Percentiles rank a stretch among this genome's conserved stretches.
These are phyloP conservation scores for Tritrichomonas foetus DNA, from an alignment of 208 protist genomes.

Conservation along the genomic window DNA sequence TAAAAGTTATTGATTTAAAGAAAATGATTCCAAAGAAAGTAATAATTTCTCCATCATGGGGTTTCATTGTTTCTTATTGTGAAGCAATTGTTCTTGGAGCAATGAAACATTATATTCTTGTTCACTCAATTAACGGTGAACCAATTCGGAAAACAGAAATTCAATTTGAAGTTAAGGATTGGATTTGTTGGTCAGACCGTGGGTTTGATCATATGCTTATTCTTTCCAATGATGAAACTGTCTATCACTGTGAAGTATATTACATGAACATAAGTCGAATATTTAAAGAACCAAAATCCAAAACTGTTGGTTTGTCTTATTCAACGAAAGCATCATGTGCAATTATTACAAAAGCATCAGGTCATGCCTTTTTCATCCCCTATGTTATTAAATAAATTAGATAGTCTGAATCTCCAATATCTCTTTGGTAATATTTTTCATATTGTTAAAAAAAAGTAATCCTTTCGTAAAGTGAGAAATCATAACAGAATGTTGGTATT, in stretches of 20 bases:
- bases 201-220: background rate
- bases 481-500: too few relatives aligned
- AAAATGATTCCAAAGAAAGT: background rate
- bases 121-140: background rate
- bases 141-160: background rate
- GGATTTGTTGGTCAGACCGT: background rate
- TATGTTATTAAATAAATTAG: too few relatives aligned
- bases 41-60: background rate
- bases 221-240: background rate
- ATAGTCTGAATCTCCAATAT: too few relatives aligned
- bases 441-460: too few relatives aligned
- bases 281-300: background rate
- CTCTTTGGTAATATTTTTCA: too few relatives aligned
- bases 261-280: background rate
- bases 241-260: background rate
- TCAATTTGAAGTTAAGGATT: background rate
- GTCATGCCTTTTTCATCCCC: too few relatives aligned
- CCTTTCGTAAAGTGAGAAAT: too few relatives aligned
- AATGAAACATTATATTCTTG: background rate
- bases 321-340: background rate
- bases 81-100: too few relatives aligned
- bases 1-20: background rate
- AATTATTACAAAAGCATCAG: too few relatives aligned
- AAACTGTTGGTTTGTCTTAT: background rate
- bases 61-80: background rate